Percentiles rank a stretch among this genome's conserved stretches.
Conservation (phyloP, 352 stramenopile species). For the Plasmopara viticola region DNA sequence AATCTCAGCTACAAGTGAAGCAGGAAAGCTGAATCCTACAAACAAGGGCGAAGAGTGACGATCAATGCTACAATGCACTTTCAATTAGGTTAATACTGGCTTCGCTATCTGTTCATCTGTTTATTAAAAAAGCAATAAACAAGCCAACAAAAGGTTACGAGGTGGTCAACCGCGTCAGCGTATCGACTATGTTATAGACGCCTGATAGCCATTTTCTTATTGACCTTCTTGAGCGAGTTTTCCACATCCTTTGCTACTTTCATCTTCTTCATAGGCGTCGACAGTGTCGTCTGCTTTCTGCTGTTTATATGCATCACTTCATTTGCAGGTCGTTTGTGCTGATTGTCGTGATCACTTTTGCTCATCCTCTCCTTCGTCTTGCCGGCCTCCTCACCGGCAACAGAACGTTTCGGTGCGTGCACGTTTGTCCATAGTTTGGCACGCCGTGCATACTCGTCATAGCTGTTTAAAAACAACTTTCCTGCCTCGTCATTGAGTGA, state of each 20-base stretch:
- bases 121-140: no score
- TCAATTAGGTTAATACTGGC: no score
- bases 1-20: no score
- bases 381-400: constrained; percentile 12
- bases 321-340: constrained; percentile 19
- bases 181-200: constrained; percentile 31
- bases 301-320: constrained; percentile 7
- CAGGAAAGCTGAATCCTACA: no score
- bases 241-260: constrained; percentile 28
- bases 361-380: constrained; percentile 21
- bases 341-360: constrained; percentile 12
- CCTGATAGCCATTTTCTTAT: constrained; percentile 69
- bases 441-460: constrained; percentile 93
- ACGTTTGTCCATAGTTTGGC: constrained; percentile 88
- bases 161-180: neutral
- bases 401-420: constrained; percentile 67
- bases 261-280: constrained; percentile 35
- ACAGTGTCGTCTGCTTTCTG: constrained; percentile 10
- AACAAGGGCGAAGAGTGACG: no score
- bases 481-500: constrained; percentile 99
- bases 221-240: constrained; percentile 40
- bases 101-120: no score
- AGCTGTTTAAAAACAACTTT: constrained; percentile 98
- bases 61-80: no score
- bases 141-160: no score